These are phyloP conservation scores for Poa annua DNA, from an alignment of 176 grass and related monocot genomes.

Conservation along the genomic window DNA sequence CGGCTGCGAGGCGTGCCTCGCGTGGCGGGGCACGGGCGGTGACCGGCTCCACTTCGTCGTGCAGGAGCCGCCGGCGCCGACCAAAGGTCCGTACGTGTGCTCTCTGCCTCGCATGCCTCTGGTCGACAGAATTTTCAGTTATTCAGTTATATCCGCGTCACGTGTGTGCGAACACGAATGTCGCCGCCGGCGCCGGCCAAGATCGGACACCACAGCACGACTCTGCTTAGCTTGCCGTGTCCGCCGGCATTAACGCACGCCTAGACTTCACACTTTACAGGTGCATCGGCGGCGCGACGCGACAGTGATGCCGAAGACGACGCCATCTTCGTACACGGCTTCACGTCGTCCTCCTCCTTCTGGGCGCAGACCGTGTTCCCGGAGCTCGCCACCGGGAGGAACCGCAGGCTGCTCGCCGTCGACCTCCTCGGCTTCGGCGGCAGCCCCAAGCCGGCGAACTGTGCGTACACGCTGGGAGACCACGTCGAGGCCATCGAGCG, in stretches of 20 bases:
- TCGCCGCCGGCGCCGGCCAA: neutral
- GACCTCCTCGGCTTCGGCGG: constrained; percentile 77
- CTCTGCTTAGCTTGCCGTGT: neutral
- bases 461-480: constrained; percentile 65
- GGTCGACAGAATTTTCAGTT: neutral
- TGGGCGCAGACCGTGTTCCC: constrained; percentile 82
- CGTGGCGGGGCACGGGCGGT: constrained; percentile 36
- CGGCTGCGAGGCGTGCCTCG: constrained; percentile 52
- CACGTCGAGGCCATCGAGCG: constrained; percentile 63
- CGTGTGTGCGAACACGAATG: neutral
- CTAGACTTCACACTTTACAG: neutral
- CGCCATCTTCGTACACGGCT: constrained; percentile 91
- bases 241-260: neutral
- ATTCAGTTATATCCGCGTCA: neutral
- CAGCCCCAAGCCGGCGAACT: constrained; percentile 66
- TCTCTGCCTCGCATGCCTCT: too few species aligned
- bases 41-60: constrained; percentile 55
- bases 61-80: constrained; percentile 5
- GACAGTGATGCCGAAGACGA: neutral
- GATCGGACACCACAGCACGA: neutral
- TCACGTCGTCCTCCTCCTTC: constrained; percentile 80
- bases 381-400: neutral
- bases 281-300: neutral
- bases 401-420: constrained; percentile 55
- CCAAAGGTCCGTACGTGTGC: neutral